Base-by-base conservation (phyloP, 2,329 filamentous ascomycete genomes). In the Epichloe scottii region DNA sequence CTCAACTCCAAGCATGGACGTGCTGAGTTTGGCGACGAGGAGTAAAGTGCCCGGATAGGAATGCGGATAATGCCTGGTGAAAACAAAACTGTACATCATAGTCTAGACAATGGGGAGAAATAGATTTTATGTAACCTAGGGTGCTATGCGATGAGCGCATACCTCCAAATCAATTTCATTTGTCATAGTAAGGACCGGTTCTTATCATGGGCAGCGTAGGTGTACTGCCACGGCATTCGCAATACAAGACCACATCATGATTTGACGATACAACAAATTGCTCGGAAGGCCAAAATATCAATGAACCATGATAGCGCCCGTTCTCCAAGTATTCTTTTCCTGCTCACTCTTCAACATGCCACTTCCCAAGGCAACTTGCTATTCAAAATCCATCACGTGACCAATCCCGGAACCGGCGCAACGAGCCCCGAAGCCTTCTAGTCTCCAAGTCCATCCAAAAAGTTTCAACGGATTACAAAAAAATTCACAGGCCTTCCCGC, bases 1-100 rank as follows among this genome's bases (percentile, higher is more conserved):
- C 74, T 87, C 63, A 87, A 89, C 78, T 88, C 84, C 61, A 89
- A 89, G 79, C 73, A 76, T 51, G 85, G 85, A 49, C 82, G 83
- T 60, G 74, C 73, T 53, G 74, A 77, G 71, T 71, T 71, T 56
- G 69, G 35, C 49, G 71, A 67, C 40, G 66, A 70, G 59, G 71
- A 72, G 63, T 74, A 72, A 71, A 67, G 40, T 44, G 39, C n/a
- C 14, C 7, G 40, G 46, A 47, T 43, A 26, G 44, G 43, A 53
- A 52, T 48, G 49, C 37, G 15, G 12, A 30, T 44, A 12, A 60
- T 63, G 19, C 21, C 44, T 30, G 46, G n/a, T 21, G 30, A 37
- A 38, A 44, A 41, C 7, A 33, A 45, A 46, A 50, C 17, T 70
- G 68, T 71, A 71, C 63, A 71, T 68, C 66, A 71, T 64, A 61